Evolutionary conservation across 1,139 yeast species (phyloP).

Genomic region (Kodamaea sp.): DNA sequence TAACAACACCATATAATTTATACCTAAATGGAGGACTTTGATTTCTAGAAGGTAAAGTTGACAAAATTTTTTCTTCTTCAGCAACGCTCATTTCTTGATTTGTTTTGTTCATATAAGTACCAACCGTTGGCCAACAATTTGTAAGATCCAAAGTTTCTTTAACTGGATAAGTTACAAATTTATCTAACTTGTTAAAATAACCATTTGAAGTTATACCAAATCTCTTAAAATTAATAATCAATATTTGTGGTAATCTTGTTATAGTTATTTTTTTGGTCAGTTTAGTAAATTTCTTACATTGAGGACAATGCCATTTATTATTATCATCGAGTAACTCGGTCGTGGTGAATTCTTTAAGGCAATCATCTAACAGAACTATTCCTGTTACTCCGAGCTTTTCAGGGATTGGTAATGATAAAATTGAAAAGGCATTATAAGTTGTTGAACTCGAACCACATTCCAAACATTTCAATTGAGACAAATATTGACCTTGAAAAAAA

Average conservation of each 20-base stretch:
- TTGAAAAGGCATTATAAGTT: constrained; percentile 79
- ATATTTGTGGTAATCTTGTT: constrained; percentile 67
- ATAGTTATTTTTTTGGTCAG: constrained; percentile 68
- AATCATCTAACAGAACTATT: constrained; percentile 51
- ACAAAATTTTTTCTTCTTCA: constrained; percentile 43
- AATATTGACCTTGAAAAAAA: constrained; percentile 85
- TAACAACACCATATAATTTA: constrained; percentile 80
- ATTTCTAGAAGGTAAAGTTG: constrained; percentile 62
- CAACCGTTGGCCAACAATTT: constrained; percentile 68
- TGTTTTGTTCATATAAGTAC: constrained; percentile 26
- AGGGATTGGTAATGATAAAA: constrained; percentile 73
- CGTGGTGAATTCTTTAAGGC: constrained; percentile 67
- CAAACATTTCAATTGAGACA: constrained; percentile 73
- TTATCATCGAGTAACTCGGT: constrained; percentile 71
- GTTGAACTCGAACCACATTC: constrained; percentile 80
- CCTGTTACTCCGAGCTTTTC: constrained; percentile 22
- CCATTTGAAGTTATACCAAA: constrained; percentile 53
- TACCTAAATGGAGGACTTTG: constrained; percentile 80
- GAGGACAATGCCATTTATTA: constrained; percentile 88
- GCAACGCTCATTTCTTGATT: constrained; percentile 27
- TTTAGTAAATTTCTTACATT: constrained; percentile 63
- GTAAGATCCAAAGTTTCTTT: constrained; percentile 60
- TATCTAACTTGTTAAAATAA: constrained; percentile 56
- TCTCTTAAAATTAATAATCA: constrained; percentile 76
- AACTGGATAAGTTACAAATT: constrained; percentile 59